Evolutionary conservation across 164 flowering plant genomes (phyloP).

Genomic region (Magnolia officinalis): DNA sequence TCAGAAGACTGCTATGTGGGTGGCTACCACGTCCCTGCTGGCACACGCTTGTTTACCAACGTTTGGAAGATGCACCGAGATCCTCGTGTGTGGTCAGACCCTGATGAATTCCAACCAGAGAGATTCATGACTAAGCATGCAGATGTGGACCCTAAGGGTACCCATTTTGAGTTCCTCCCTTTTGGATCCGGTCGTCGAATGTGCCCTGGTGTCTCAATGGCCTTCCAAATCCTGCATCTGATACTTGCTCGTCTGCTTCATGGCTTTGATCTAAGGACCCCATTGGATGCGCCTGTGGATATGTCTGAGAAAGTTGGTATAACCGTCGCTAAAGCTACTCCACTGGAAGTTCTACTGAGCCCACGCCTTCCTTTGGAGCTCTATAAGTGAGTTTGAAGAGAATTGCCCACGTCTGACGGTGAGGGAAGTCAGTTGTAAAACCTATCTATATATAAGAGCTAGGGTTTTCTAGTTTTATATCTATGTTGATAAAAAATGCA

Average conservation of each 20-base stretch:
- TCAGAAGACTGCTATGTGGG: slow-evolving; percentile 22
- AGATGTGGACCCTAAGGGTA: slow-evolving; percentile 3
- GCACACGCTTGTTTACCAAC: slow-evolving; percentile 23
- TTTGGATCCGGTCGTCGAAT: slow-evolving; percentile 31
- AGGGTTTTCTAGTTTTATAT: no score
- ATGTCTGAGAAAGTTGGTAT: slow-evolving; percentile 11
- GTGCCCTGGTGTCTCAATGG: slow-evolving; percentile 27
- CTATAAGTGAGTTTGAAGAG: not conserved
- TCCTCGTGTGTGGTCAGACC: slow-evolving; percentile 26
- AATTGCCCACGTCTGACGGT: no score
- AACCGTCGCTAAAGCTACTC: no score
- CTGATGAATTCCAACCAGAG: slow-evolving; percentile 28
- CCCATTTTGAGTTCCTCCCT: slow-evolving; percentile 23
- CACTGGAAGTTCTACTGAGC: no score
- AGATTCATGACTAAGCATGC: slow-evolving; percentile 24
- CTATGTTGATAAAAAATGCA: no score
- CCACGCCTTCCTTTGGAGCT: not conserved
- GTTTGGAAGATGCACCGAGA: slow-evolving; percentile 35
- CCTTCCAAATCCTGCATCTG: slow-evolving; percentile 18
- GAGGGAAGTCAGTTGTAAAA: no score
- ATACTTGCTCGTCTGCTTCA: slow-evolving; percentile 30
- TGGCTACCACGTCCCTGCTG: slow-evolving; percentile 22
- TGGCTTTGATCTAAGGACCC: slow-evolving; percentile 17
- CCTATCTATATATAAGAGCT: no score
- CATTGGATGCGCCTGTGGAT: slow-evolving; percentile 10